Conservation (phyloP, 2,329 filamentous ascomycete genomes). For the Penicillium verrucosum region DNA sequence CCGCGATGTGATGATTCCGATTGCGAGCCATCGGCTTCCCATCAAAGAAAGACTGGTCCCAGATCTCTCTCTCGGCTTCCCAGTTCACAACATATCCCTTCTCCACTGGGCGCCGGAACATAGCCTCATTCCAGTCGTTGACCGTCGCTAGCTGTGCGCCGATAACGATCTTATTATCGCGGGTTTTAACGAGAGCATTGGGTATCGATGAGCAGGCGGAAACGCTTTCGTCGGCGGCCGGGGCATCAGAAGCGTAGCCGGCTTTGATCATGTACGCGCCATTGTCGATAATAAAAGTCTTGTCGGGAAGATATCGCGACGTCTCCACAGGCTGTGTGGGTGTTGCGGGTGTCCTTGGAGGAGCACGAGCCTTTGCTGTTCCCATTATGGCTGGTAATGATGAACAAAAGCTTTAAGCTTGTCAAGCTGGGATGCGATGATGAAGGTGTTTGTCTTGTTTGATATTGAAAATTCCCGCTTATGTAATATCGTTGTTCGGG, state of each 20-base stretch:
- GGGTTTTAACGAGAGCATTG: constrained; percentile 83
- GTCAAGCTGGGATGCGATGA: constrained; percentile 7
- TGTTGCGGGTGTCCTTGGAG: constrained; percentile 51
- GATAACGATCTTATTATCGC: constrained; percentile 74
- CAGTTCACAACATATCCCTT: constrained; percentile 95
- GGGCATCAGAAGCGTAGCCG: constrained; percentile 60
- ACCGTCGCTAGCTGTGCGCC: constrained; percentile 72
- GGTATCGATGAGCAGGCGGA: constrained; percentile 66
- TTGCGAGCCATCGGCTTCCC: constrained; percentile 57
- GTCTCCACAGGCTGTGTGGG: constrained; percentile 39
- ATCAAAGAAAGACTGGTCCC: constrained; percentile 84
- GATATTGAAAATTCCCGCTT: constrained; percentile 1
- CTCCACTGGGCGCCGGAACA: constrained; percentile 84
- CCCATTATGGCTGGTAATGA: constrained; percentile 25
- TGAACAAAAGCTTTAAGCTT: background rate
- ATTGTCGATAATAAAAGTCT: constrained; percentile 87
- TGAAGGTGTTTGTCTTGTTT: constrained; percentile 20
- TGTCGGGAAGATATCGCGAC: constrained; percentile 49
- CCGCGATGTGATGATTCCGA: constrained; percentile 40
- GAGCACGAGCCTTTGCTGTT: constrained; percentile 34
- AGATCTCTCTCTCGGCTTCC: constrained; percentile 93
- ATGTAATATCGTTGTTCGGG: background rate
- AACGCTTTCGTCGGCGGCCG: constrained; percentile 37
- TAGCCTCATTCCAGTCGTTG: constrained; percentile 83
- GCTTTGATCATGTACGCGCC: constrained; percentile 90